Evolutionary conservation across 1,139 yeast genomes (phyloP), one percentile per base, ranked within the genome.

Genomic region (Scheffersomyces parashehatae): DNA sequence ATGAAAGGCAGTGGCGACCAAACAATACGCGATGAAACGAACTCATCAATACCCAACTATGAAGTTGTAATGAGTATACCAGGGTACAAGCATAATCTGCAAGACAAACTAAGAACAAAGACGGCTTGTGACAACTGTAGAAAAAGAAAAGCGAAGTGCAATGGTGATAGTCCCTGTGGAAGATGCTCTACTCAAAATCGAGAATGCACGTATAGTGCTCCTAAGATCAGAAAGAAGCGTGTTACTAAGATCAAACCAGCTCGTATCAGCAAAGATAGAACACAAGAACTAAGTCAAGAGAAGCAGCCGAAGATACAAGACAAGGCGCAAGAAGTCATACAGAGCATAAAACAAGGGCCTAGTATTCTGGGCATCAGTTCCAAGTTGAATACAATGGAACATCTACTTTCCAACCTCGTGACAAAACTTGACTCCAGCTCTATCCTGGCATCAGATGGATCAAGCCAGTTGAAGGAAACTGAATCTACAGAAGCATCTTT

Each of bases 101-200:
- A 20, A 20, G 26, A 20, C 26, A 20, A 8, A 6, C 9, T 20
- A 26, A 45, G 64, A 10, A 55, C 54, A 34, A 49, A 53, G 15
- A 55, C 49, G 28, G 64, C 65, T 4, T 62, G 67, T 42, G 62
- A 56, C 42, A 44, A 46, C 12, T 63, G 68, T 40, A 54, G 67
- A 4, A 54, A 52, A 41, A 53, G 56, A 40, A 62, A 63, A 47
- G 57, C 56, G 36, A 53, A 55, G 37, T 63, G 68, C 40, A 58
- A 62, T 34, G 66, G 66, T 4, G 47, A 43, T 7, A 13, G 15
- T 3, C 64, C 62, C 1, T 63, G 67, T 28, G 37, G 51, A 33
- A 56, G 57, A 42, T 63, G 67, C 38, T 31, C 39, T 12, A 43
- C 40, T 20, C 36, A 43, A 38, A 41, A 37, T 10, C 29, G 50